Evolutionary conservation across 768 basidiomycete species (phyloP), one percentile per base, ranked within the genome.

Genomic region (Macrocybe gigantea): DNA sequence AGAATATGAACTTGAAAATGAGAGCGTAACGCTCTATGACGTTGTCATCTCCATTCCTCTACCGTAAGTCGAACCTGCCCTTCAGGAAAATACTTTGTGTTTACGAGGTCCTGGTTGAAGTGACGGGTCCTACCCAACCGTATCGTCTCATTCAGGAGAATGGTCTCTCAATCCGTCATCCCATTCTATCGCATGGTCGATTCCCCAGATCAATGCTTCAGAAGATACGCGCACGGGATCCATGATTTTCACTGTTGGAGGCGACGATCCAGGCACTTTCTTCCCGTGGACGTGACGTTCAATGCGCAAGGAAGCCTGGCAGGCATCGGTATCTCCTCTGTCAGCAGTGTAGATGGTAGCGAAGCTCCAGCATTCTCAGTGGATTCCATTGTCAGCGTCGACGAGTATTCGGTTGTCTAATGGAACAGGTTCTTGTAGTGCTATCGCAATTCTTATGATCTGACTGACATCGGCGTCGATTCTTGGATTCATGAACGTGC

Each of bases 1-100:
- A 53, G 96, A 97, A 66, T 97, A 96, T 61, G 94, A 98, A 63
- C 85, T 98, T 40, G 93, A 95, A 62, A 88, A 92, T 53, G 78
- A 87, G 53, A 77, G 75, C 41, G 68, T 97, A 46, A 80, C 82
- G 0, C 74, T 97, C 2, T 80, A 89, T 63, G 90, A 97, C 62
- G 79, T 94, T 15, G 74, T 82, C 53, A 91, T 98, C 52, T 85
- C 86, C 45, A 95, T 98, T 56, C 93, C 95, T 22, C 82, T 98
- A 41, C 94, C 94, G 88, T 92, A 65, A 63, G 87, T 79, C 33
- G 37, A 50, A 41, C 12, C 33, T 32, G 15, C 45, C 30, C 43
- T 38, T 32, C 38, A 22, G 34, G 32, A 12, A 36, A 36, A 42
- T 41, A 33, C 33, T 42, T 46, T 38, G 36, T 14, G 36, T 14